Evolutionary conservation across 306 rosid species (phyloP), one percentile per base, ranked within the genome.

Genomic region (Gastrolobium villosum): DNA sequence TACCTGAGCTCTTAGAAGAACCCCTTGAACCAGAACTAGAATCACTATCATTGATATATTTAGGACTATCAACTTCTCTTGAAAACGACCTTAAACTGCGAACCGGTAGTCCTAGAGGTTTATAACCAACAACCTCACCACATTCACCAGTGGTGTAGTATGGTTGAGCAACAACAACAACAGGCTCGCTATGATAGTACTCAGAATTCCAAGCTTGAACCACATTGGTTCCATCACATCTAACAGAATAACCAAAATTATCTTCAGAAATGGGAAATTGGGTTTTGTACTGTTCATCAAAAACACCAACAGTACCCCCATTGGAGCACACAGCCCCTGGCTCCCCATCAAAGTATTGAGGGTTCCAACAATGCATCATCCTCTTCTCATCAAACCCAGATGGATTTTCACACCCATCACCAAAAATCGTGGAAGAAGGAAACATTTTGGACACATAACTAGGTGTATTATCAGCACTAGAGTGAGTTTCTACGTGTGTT

Each of bases 21-120:
- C 10, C 87, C 70, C 64, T 66, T n/a, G 92, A 90, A 83, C 90
- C 89, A 40, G 87, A 87, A 74, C 94, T 78, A 37, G 89, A 88
- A 79, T 91, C 97, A 82, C 83, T 84, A 53, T 80, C 86, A 77
- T 65, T 70, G 57, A 74, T 62, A 70, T 73, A 73, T 37, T 74
- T 82, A 45, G 60, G 39, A 69, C 83, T 45, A 14, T 89, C 93
- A 4, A 32, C 60, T 36, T 84, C 86, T 9, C 79, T 82, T 1
- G 82, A 74, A 62, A 55, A 83, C 1, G 89, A 82, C 53, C 83
- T 91, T 66, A 93, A 81, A 83, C 98, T 96, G 69, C 99, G 81
- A 77, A 96, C 81, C 1, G 98, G 99, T 72, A 96, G 77, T 32
- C 98, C 96, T 5, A 96, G 74, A 9, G 97, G 94, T 54, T 85